phyloP scores from a whole-genome alignment of 1,139 yeast genomes.

The Candida tunisiensis region DNA sequence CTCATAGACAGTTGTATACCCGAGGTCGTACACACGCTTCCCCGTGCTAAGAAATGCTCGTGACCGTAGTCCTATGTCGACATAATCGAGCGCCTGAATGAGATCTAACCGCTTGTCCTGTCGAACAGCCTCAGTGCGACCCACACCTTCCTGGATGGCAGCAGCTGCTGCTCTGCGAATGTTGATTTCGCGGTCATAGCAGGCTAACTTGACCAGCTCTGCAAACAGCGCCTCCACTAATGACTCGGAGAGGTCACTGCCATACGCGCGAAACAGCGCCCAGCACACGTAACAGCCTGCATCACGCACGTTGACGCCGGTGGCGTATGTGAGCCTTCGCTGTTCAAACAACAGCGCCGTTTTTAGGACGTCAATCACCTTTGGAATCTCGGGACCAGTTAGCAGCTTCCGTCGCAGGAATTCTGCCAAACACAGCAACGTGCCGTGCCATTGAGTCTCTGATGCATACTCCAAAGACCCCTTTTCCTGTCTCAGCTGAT shows the following conservation, averaged over 20 bases:
- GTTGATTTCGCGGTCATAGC: constrained; percentile 59
- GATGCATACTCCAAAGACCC: too few species aligned
- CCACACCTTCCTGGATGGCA: constrained; percentile 71
- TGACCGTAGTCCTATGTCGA: constrained; percentile 25
- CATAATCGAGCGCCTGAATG: constrained; percentile 41
- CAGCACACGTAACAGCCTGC: constrained; percentile 67
- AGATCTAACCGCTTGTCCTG: constrained; percentile 26
- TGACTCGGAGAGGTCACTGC: constrained; percentile 14
- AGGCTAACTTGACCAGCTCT: constrained; percentile 30
- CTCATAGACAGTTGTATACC: neutral
- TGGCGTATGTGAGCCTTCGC: constrained; percentile 27
- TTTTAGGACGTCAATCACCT: constrained; percentile 16
- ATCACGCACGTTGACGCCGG: constrained; percentile 63
- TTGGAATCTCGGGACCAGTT: constrained; percentile 8
- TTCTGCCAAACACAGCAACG: constrained; percentile 28
- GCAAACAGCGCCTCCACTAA: constrained; percentile 1
- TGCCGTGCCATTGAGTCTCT: constrained; percentile 27
- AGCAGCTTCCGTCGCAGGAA: constrained; percentile 19
- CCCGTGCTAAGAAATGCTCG: constrained; percentile 12
- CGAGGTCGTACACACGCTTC: neutral
- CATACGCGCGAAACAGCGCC: constrained; percentile 35
- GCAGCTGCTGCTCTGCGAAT: constrained; percentile 76
- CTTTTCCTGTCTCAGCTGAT: too few species aligned
- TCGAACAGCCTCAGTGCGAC: constrained; percentile 39
- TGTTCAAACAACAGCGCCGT: constrained; percentile 38